Base-by-base conservation (phyloP, 352 stramenopile species). In the Phytophthora melonis region DNA sequence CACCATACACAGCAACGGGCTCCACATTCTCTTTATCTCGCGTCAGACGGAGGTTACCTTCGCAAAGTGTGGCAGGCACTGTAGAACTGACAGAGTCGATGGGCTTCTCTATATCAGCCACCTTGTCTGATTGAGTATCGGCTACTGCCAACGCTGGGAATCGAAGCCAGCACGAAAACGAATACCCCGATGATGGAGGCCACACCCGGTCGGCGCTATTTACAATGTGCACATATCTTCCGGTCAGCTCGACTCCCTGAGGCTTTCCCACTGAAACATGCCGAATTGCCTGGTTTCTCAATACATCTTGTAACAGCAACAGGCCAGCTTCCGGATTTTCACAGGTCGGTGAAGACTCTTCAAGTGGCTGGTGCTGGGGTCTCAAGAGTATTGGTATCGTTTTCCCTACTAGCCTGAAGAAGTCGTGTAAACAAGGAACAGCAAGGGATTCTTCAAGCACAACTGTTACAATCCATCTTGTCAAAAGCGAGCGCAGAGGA, bases 111-210 rank as follows among this genome's bases (percentile, higher is more conserved):
- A 11, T 32, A 1, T 10, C 56, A 6, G 47, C 21, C 10, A 4
- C 47, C 13, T 57, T 32, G 52, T 27, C 23, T 11, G 36, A 47
- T 66, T 41, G 21, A 10, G 16, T 25, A 14, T 63, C 25, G 27
- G 45, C 53, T 57, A 32, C 6, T 43, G 47, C 5, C 27, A 68
- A 45, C 0, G 64, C 36, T 43, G 87, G 82, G 66, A 96, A 90
- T 13, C 79, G 73, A 1, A 93, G 54, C 89, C 89, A 96, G 41
- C 84, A 94, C 2, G 84, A 84, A 72, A 94, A 93, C 0, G 86
- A 92, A 55, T 94, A 96, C 11, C 87, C 89, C 34, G 83, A 91
- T 36, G 82, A 74, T 18, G 89, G 83, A 27, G 89, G 89, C 89
- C 89, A 96, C 10, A 81, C 39, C 32, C 82, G 82, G 66, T 93